Conservation (phyloP, 495 filamentous ascomycete genomes). For the Penicillium desertorum region DNA sequence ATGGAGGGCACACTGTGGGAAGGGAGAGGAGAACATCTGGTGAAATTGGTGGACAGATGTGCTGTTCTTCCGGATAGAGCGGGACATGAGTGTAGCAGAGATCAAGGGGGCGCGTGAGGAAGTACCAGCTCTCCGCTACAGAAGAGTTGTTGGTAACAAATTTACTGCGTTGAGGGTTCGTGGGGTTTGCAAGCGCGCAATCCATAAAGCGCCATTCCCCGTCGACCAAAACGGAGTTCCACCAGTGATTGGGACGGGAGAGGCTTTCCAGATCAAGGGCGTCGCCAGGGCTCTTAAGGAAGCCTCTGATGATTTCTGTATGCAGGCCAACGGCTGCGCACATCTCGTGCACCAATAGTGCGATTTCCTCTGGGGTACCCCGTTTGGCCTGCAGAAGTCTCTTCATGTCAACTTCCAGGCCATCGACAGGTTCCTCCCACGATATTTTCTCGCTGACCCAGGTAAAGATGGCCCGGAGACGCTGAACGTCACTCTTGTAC, state of each 20-base stretch:
- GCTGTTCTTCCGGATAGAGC: conserved; percentile 79
- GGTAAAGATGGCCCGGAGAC: conserved; percentile 89
- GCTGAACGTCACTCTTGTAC: conserved; percentile 91
- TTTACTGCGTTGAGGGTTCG: conserved; percentile 71
- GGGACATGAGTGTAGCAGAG: conserved; percentile 95
- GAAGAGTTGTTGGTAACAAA: conserved; percentile 72
- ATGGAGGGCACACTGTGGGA: conserved; percentile 80
- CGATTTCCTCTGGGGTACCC: conserved; percentile 88
- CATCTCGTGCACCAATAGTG: conserved; percentile 88
- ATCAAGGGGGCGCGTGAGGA: conserved; percentile 80
- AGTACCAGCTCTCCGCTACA: conserved; percentile 84
- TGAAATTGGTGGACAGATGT: conserved; percentile 84
- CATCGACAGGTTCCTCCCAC: conserved; percentile 95
- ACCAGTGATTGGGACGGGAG: conserved; percentile 91
- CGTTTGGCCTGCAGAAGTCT: conserved; percentile 80
- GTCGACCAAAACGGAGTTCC: conserved; percentile 94
- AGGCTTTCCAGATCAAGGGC: conserved; percentile 67
- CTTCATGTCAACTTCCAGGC: conserved; percentile 69
- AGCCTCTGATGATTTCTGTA: conserved; percentile 80
- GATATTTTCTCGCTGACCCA: conserved; percentile 93
- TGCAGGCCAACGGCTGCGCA: conserved; percentile 86
- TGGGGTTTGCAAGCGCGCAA: conserved; percentile 85
- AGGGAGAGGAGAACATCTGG: conserved; percentile 81
- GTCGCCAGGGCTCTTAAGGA: conserved; percentile 88
- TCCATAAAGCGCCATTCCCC: conserved; percentile 97